phyloP scores from a whole-genome alignment of 1,284 basidiomycete species.

The Sphaerobolus stellatus region DNA sequence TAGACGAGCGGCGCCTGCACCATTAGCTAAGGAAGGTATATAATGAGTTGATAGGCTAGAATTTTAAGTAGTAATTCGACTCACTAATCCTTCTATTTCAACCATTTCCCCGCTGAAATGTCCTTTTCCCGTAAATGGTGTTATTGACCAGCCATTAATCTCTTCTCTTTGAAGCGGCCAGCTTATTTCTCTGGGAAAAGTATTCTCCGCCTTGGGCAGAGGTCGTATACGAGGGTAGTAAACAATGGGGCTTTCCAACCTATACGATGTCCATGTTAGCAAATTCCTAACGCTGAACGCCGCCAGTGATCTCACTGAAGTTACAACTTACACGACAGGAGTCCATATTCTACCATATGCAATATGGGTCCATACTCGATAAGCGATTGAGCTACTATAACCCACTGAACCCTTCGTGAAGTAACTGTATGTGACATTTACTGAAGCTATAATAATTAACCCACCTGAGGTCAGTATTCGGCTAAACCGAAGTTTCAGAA shows the following conservation, averaged over 20 bases:
- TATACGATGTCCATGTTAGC: no score
- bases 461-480: neutral
- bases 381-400: neutral
- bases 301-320: no score
- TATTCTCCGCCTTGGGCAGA: neutral
- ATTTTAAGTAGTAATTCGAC: neutral
- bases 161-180: neutral
- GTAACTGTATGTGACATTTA: no score
- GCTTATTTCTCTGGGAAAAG: neutral
- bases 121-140: constrained; percentile 1
- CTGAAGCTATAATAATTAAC: no score
- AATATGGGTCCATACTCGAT: neutral
- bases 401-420: no score
- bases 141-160: neutral
- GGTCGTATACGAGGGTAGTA: constrained; percentile 10
- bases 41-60: neutral
- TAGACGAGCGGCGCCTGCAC: constrained; percentile 1
- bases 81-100: constrained; percentile 2
- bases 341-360: neutral
- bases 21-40: neutral
- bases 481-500: neutral
- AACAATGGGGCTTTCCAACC: no score
- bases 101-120: neutral
- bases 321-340: neutral
- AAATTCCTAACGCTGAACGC: constrained; percentile 5